Evolutionary conservation across 768 basidiomycete species (phyloP).

Genomic region (Agaricus blazei): DNA sequence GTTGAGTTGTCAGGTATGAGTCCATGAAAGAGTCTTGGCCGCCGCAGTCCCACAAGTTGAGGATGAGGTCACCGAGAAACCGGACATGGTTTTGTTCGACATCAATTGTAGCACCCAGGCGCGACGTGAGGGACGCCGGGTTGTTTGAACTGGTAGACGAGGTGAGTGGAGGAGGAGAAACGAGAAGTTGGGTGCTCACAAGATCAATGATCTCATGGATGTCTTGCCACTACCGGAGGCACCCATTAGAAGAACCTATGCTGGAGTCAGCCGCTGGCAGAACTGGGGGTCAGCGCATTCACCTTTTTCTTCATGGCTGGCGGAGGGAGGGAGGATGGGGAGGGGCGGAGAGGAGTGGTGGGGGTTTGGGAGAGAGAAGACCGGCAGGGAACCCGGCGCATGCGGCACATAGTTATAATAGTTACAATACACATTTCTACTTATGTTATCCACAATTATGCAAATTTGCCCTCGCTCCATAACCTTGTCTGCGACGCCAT

Average conservation of each 20-base stretch:
- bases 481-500: slow-evolving; percentile 66
- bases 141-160: slow-evolving; percentile 74
- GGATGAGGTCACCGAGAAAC: slow-evolving; percentile 91
- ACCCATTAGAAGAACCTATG: slow-evolving; percentile 95
- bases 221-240: slow-evolving; percentile 93
- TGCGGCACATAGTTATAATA: background rate
- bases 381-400: slow-evolving; percentile 14
- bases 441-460: slow-evolving; percentile 14
- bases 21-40: slow-evolving; percentile 99
- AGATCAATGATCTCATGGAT: slow-evolving; percentile 98
- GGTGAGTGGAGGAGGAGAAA: background rate
- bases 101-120: slow-evolving; percentile 95
- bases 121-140: slow-evolving; percentile 84
- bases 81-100: slow-evolving; percentile 97
- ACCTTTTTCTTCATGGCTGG: slow-evolving; percentile 61
- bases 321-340: slow-evolving; percentile 11
- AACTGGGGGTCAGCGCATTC: slow-evolving; percentile 16
- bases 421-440: slow-evolving; percentile 11
- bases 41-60: slow-evolving; percentile 98
- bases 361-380: slow-evolving; percentile 14
- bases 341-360: slow-evolving; percentile 8
- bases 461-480: slow-evolving; percentile 72
- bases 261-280: slow-evolving; percentile 15
- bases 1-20: slow-evolving; percentile 87
- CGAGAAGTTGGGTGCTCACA: slow-evolving; percentile 52